Evolutionary conservation across 1,284 basidiomycete species (phyloP), one percentile per base, ranked within the genome.

Genomic region (Leccinum angustisporum): DNA sequence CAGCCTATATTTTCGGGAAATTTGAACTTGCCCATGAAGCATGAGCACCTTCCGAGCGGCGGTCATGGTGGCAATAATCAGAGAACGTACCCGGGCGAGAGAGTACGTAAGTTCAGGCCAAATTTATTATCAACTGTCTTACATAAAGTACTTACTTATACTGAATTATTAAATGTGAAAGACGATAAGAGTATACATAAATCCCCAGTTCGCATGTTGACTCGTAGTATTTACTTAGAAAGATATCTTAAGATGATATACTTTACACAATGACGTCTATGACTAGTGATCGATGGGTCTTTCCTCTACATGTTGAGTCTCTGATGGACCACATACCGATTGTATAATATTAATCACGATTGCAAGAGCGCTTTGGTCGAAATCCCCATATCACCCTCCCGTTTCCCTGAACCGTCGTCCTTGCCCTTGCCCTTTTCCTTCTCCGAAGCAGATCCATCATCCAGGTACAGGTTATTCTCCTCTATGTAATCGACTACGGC

Each of bases 401-500:
- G 57, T 38, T 63, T 71, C 21, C 66, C 64, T 8, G 54, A 34
- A 34, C 63, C 33, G 6, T 14, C 60, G 30, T 75, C 77, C 70
- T 69, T 75, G 52, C 77, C 82, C 67, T 81, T 79, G 46, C 77
- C 81, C 59, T 79, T 80, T 40, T 77, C 80, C 67, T 76, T 77
- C 61, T 78, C 77, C 14, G 69, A 59, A 48, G 51, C 66, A 5
- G 80, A 66, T 34, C 78, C 78, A 51, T 91, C 90, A 56, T 92
- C 90, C 61, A 81, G 79, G 68, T 92, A 92, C 63, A 92, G 79
- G 34, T 86, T 82, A 68, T 95, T 80, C 69, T 89, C 79, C 70
- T 97, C 91, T 76, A 99, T 99, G 75, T 99, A 99, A 69, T 96
- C 90, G 63, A 97, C 95, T 60, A 98, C 97, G 56, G 89, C 86